These are phyloP conservation scores for Penicillium maclennaniae DNA, from an alignment of 495 filamentous ascomycete species.

Conservation along the genomic window DNA sequence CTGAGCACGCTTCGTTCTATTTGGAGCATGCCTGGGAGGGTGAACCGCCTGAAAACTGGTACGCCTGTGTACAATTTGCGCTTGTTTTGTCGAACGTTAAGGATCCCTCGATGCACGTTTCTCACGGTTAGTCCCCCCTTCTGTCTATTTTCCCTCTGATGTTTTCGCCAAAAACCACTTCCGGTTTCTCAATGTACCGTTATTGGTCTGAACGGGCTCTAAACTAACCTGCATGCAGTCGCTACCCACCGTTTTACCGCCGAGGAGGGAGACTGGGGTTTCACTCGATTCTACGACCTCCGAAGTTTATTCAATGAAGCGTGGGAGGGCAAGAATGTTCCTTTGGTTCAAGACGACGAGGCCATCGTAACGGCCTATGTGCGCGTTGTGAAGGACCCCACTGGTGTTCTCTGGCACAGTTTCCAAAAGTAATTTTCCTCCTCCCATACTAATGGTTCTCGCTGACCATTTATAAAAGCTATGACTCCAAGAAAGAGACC, in stretches of 20 bases:
- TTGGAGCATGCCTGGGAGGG: slow-evolving; percentile 85
- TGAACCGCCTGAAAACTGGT: slow-evolving; percentile 80
- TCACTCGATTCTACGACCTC: slow-evolving; percentile 86
- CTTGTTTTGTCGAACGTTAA: slow-evolving; percentile 91
- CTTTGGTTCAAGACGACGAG: slow-evolving; percentile 83
- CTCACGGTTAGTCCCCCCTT: slow-evolving; percentile 48
- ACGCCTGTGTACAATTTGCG: slow-evolving; percentile 92
- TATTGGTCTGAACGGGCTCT: background rate
- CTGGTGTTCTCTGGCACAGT: slow-evolving; percentile 98
- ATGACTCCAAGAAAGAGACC: slow-evolving; percentile 98
- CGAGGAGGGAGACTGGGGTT: slow-evolving; percentile 98
- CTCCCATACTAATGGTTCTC: background rate
- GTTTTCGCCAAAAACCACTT: background rate
- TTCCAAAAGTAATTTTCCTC: slow-evolving; percentile 70
- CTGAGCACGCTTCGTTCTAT: slow-evolving; percentile 90
- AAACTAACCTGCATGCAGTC: slow-evolving; percentile 35
- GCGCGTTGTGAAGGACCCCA: slow-evolving; percentile 91
- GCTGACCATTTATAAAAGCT: slow-evolving; percentile 44
- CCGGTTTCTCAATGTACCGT: background rate
- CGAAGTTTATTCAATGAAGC: slow-evolving; percentile 70
- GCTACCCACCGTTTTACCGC: slow-evolving; percentile 87
- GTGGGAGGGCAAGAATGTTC: slow-evolving; percentile 64
- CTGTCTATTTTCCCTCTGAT: background rate
- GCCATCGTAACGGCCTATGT: slow-evolving; percentile 92
- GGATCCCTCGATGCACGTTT: slow-evolving; percentile 71